Conservation (phyloP, 441 rosid species). For the Rhodomyrtus psidioides region DNA sequence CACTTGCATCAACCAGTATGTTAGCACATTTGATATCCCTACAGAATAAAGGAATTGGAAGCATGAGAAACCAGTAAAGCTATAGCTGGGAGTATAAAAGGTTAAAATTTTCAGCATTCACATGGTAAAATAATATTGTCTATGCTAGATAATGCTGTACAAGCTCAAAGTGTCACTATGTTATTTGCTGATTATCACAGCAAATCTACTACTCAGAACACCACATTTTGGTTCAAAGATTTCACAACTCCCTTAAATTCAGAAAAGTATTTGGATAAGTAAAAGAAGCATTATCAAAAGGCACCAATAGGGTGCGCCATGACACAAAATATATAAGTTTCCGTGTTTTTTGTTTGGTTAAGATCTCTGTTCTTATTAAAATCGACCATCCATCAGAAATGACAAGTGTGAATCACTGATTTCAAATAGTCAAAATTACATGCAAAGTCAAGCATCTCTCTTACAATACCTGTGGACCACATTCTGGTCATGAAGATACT, state of each 20-base stretch:
- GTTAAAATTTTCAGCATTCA: neutral
- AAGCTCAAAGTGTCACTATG: neutral
- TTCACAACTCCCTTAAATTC: neutral
- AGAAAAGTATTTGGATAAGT: neutral
- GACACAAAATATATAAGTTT: neutral
- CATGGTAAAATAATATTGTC: neutral
- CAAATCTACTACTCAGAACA: neutral
- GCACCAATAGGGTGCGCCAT: neutral
- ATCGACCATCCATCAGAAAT: neutral
- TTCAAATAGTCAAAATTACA: neutral
- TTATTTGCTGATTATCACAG: neutral
- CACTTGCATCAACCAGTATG: conserved; percentile 5
- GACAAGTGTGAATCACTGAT: neutral
- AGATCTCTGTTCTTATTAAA: neutral
- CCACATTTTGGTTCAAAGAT: neutral
- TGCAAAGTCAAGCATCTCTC: neutral
- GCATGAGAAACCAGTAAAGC: neutral
- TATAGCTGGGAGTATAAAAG: neutral
- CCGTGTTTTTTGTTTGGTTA: neutral
- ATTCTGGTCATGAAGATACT: neutral
- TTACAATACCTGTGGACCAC: neutral
- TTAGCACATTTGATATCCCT: conserved; percentile 12
- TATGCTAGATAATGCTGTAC: neutral
- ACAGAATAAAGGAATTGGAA: neutral
- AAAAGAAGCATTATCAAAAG: neutral